A percentile compares a stretch with the other conserved stretches of the same genome.
Evolutionary conservation across 345 rosid genomes (phyloP).

Genomic region (Salix dunnii): DNA sequence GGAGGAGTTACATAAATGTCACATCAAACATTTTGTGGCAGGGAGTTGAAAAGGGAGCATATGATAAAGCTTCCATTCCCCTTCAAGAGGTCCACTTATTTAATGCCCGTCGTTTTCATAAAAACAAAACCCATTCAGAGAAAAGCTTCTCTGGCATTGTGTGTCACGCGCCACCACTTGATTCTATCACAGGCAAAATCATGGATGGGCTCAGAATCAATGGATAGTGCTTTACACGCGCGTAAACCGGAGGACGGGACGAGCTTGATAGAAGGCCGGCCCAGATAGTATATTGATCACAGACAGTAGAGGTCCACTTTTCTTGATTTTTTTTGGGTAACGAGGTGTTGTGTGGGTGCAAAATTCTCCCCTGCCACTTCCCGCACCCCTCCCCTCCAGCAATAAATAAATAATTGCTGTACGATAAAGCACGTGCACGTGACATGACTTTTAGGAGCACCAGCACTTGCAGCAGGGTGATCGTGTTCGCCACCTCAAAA

Average conservation of each 20-base stretch:
- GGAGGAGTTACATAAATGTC: background rate
- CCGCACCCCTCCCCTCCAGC: background rate
- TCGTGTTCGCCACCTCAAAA: background rate
- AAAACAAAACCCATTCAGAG: background rate
- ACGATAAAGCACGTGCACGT: background rate
- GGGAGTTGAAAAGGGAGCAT: slow-evolving; percentile 1
- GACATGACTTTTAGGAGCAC: background rate
- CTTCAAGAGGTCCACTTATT: slow-evolving; percentile 9
- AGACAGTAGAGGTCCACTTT: background rate
- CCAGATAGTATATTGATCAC: background rate
- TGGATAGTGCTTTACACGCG: background rate
- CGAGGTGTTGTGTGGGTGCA: background rate
- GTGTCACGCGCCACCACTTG: background rate
- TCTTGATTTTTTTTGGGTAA: background rate
- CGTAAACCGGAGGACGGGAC: background rate
- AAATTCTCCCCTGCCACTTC: background rate
- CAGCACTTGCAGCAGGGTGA: background rate
- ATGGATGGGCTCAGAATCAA: background rate
- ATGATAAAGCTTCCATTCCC: slow-evolving; percentile 1
- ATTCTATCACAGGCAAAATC: background rate
- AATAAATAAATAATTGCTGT: background rate
- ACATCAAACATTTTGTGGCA: slow-evolving; percentile 11
- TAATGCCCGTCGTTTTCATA: slow-evolving; percentile 9
- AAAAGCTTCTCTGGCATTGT: too few relatives aligned
- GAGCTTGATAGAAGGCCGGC: background rate